A percentile compares a stretch with the other conserved stretches of the same genome.
Evolutionary conservation across 2,329 filamentous ascomycete species (phyloP).

Genomic region (Diaporthe sp.): DNA sequence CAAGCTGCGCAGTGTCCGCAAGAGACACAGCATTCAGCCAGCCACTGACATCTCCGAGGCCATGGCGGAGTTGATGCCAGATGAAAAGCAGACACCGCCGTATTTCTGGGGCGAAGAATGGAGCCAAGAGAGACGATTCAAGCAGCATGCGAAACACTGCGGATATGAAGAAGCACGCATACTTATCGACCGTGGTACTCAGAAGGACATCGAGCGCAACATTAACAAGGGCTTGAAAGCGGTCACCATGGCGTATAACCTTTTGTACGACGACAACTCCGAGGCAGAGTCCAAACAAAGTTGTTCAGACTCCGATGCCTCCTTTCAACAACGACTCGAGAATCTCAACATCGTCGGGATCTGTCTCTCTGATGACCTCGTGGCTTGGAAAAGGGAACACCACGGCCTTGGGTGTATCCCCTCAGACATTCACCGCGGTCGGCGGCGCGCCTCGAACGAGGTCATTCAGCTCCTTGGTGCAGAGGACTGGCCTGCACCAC

Average conservation of each 20-base stretch:
- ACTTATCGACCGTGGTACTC: conserved; percentile 2
- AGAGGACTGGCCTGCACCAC: conserved; percentile 26
- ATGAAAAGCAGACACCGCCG: not conserved
- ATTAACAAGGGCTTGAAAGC: conserved; percentile 13
- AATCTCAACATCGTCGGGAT: conserved; percentile 8
- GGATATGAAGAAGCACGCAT: conserved; percentile 31
- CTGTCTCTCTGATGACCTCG: conserved; percentile 9
- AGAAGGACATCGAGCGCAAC: not conserved
- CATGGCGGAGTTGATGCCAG: conserved; percentile 4
- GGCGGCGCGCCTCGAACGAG: conserved; percentile 17
- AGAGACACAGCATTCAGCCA: conserved; percentile 19
- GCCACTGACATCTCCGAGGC: conserved; percentile 20
- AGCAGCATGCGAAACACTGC: conserved; percentile 17
- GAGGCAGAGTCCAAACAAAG: not conserved
- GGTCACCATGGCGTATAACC: not conserved
- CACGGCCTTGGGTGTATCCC: not conserved
- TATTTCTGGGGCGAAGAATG: conserved; percentile 32
- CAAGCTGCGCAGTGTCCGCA: not conserved
- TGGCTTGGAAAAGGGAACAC: conserved; percentile 20
- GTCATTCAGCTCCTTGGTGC: conserved; percentile 28
- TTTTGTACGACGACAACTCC: not conserved
- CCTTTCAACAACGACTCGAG: not conserved
- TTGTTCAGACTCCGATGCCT: not conserved
- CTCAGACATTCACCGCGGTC: conserved; percentile 3
- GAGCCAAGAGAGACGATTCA: conserved; percentile 21